Evolutionary conservation across 2,329 filamentous ascomycete species (phyloP), one percentile per base, ranked within the genome.

Genomic region (Cadophora malorum): DNA sequence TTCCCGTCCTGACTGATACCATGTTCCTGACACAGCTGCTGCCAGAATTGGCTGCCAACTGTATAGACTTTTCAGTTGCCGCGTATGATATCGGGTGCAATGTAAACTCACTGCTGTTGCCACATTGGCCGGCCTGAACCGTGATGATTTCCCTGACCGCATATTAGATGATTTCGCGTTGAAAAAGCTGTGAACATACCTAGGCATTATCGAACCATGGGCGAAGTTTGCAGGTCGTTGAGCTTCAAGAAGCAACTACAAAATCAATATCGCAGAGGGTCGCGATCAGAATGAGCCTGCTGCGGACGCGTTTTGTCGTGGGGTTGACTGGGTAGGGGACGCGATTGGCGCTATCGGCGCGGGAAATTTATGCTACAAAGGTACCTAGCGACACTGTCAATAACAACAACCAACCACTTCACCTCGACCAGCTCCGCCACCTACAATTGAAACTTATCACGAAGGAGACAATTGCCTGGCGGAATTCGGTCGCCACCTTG

Each of bases 1-100:
- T 98, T 98, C 67, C 96, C 96, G 81, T 98, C 94, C 79, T 96
- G 93, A 77, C 91, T 97, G 83, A 99, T 99, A 70, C 96, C 96
- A 79, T 99, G 96, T 82, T 99, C 96, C 79, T 95, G 91, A 81
- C 96, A 99, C 69, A 98, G 88, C 82, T 98, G 96, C 80, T 98
- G 95, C 96, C 96, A 99, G 83, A 99, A 99, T 79, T 98, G 93
- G 77, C 93, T 95, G 69, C 96, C 96, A 80, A 98, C 94, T 97
- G 77, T 6, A 50, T 23, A 10, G 35, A 21, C 19, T 59, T 45
- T 45, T 65, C 52, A 66, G 61, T 50, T 16, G n/a, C 25, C 33
- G 41, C 16, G n/a, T n/a, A 31, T 9, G 28, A 50, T n/a, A 28
- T 38, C 3, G 12, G 47, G 12, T n/a, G 66, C 65, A 66, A 67